Evolutionary conservation across 2,329 filamentous ascomycete species (phyloP).

Genomic region (Endoconidiophora laricicola): DNA sequence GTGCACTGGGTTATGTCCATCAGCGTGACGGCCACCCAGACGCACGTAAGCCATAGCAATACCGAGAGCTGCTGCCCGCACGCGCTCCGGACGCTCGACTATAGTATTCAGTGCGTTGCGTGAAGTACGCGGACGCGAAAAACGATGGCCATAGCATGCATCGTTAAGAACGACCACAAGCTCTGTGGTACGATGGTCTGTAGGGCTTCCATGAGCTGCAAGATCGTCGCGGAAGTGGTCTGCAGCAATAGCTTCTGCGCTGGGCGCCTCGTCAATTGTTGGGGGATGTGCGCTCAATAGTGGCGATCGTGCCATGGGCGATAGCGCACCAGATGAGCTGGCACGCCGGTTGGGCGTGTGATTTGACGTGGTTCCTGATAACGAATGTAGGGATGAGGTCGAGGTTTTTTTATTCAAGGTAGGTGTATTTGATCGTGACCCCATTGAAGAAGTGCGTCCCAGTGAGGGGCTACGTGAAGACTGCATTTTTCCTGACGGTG

Average conservation of each 20-base stretch:
- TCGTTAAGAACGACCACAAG: constrained; percentile 82
- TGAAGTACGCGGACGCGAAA: constrained; percentile 63
- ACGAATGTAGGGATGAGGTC: constrained; percentile 38
- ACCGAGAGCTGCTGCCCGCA: constrained; percentile 69
- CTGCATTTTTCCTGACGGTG: constrained; percentile 22
- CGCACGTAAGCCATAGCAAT: constrained; percentile 77
- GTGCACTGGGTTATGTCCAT: constrained; percentile 50
- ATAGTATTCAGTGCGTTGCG: constrained; percentile 59
- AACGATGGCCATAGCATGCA: constrained; percentile 87
- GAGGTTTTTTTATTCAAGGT: constrained; percentile 39
- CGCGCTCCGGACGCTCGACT: constrained; percentile 81
- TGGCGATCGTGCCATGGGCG: constrained; percentile 26
- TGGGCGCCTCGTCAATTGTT: constrained; percentile 24
- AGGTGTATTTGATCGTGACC: constrained; percentile 32
- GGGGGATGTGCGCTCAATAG: constrained; percentile 15
- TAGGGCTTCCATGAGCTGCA: constrained; percentile 37
- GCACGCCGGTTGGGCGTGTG: constrained; percentile 5
- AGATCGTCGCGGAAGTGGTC: constrained; percentile 57
- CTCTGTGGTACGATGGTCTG: constrained; percentile 30
- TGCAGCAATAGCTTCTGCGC: constrained; percentile 41
- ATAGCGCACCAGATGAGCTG: constrained; percentile 24
- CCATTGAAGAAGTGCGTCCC: constrained; percentile 18
- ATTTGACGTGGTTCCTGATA: constrained; percentile 20
- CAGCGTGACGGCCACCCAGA: constrained; percentile 64
- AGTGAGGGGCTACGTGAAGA: constrained; percentile 26